phyloP scores from a whole-genome alignment of 495 filamentous ascomycete species.

The Neurospora sp. region DNA sequence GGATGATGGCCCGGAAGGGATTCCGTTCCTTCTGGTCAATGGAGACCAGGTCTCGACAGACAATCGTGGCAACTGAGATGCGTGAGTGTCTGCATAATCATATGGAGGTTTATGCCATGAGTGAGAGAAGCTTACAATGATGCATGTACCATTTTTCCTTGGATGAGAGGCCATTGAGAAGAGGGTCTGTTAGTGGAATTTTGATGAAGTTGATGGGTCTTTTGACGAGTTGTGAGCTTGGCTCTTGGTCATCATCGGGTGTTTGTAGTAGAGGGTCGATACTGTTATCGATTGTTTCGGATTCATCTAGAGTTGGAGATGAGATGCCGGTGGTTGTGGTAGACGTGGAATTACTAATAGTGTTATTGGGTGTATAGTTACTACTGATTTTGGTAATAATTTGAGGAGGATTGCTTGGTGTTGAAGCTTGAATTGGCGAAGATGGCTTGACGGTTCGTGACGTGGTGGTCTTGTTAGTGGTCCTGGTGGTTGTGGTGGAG shows the following conservation, averaged over 20 bases:
- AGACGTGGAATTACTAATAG: not conserved
- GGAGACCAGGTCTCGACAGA: slow-evolving; percentile 43
- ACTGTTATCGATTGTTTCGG: not conserved
- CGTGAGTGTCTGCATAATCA: slow-evolving; percentile 1
- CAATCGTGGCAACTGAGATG: slow-evolving; percentile 35
- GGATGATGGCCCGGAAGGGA: slow-evolving; percentile 40
- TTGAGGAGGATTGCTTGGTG: not conserved
- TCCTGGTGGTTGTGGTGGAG: not conserved
- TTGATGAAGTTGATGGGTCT: not conserved
- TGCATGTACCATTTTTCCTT: slow-evolving; percentile 37
- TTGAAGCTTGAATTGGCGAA: not conserved
- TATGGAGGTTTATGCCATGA: not conserved
- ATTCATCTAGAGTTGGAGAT: not conserved
- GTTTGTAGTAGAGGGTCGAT: not conserved
- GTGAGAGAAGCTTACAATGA: slow-evolving; percentile 31
- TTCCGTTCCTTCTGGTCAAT: slow-evolving; percentile 39
- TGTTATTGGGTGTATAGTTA: not conserved
- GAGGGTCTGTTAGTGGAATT: slow-evolving; percentile 22
- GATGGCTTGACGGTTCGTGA: not conserved
- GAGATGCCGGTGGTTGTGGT: not conserved
- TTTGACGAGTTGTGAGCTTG: not conserved
- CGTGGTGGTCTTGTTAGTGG: not conserved
- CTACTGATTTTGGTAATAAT: not conserved
- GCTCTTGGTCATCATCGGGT: not conserved
- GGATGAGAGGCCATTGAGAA: slow-evolving; percentile 23